Conservation (phyloP, 1,284 basidiomycete genomes). For the Gomphus bonarii region DNA sequence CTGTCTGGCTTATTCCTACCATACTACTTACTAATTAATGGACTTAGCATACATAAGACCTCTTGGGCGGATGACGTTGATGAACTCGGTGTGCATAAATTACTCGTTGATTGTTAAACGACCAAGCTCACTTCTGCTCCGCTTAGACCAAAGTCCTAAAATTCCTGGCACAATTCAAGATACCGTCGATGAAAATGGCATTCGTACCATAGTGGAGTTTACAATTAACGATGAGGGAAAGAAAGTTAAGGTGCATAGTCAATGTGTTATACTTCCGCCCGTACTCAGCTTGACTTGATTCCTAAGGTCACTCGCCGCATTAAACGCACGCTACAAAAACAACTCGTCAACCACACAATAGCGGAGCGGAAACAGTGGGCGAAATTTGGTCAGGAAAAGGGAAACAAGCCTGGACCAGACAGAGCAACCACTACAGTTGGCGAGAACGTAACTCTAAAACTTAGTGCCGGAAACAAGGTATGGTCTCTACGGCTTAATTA, state of each 20-base stretch:
- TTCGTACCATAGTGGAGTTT: constrained; percentile 81
- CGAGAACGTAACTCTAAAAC: constrained; percentile 81
- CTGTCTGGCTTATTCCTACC: not conserved
- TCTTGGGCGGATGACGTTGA: constrained; percentile 82
- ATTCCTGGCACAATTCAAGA: constrained; percentile 33
- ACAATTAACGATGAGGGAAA: constrained; percentile 86
- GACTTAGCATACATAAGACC: constrained; percentile 36
- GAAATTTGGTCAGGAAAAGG: constrained; percentile 92
- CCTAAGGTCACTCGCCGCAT: constrained; percentile 76
- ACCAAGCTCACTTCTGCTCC: not conserved
- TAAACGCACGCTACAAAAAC: constrained; percentile 82
- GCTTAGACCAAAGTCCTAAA: constrained; percentile 2
- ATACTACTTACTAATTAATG: not conserved
- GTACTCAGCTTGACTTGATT: not conserved
- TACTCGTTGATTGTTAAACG: not conserved
- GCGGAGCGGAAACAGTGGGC: constrained; percentile 90
- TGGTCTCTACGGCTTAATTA: constrained; percentile 15
- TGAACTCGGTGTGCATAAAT: constrained; percentile 42
- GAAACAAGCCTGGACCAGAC: constrained; percentile 84
- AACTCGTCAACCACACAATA: constrained; percentile 87
- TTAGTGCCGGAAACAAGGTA: constrained; percentile 80
- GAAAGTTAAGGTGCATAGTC: constrained; percentile 73
- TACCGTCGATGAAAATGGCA: constrained; percentile 79
- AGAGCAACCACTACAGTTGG: constrained; percentile 93
- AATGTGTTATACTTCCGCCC: not conserved